These are phyloP conservation scores for Tolypocladium ovalisporum DNA, from an alignment of 2,329 filamentous ascomycete genomes.

Conservation along the genomic window DNA sequence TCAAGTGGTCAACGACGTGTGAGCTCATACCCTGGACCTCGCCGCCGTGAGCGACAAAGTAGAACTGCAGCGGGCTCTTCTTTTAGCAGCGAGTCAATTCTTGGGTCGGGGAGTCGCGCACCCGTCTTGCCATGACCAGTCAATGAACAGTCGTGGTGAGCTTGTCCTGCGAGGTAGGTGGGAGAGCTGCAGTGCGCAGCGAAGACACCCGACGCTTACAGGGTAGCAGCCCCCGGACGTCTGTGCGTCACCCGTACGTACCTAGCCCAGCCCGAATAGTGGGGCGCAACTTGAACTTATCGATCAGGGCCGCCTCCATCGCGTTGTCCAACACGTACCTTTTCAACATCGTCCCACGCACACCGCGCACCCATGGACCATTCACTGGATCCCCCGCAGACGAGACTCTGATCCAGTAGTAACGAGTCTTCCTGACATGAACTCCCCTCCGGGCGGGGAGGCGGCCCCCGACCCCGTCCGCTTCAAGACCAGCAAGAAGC, in stretches of 20 bases:
- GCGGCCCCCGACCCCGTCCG: slow-evolving; percentile 22
- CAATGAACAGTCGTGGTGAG: neutral
- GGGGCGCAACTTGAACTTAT: too few species aligned
- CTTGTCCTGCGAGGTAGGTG: too few species aligned
- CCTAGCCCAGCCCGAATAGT: too few species aligned
- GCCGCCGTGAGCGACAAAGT: slow-evolving; percentile 54
- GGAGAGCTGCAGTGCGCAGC: neutral
- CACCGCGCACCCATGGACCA: neutral
- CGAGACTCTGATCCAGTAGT: neutral
- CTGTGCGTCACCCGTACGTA: neutral
- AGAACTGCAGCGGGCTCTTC: slow-evolving; percentile 30
- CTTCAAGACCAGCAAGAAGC: slow-evolving; percentile 49
- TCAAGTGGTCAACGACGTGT: neutral
- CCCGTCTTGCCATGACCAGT: slow-evolving; percentile 21
- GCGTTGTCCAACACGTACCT: neutral
- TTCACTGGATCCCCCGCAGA: neutral
- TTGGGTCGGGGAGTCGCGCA: slow-evolving; percentile 5
- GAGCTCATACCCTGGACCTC: slow-evolving; percentile 49
- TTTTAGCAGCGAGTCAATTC: neutral
- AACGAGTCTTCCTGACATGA: slow-evolving; percentile 8
- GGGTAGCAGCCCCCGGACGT: neutral
- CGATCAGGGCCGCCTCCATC: too few species aligned
- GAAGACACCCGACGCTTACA: neutral
- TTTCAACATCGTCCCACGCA: neutral
- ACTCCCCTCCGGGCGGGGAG: neutral